Base-by-base conservation (phyloP, 805 yeast genomes). In the Lipomyces starkeyi region DNA sequence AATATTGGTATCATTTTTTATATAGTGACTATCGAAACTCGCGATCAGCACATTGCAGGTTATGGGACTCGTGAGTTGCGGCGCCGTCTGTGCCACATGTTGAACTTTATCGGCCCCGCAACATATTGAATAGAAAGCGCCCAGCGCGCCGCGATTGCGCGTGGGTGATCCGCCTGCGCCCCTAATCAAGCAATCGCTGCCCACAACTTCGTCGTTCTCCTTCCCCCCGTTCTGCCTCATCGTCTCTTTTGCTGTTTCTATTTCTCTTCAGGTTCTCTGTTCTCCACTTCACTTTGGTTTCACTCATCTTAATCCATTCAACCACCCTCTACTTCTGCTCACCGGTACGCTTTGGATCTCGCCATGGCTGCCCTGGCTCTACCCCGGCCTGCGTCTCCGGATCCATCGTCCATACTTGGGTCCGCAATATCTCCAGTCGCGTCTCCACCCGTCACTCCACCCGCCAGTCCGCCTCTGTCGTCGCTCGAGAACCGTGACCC, bases 321-420 rank as follows among this genome's bases (percentile, higher is more conserved):
- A 11, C 1, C 4, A 29, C 32, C 32, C 32, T 29, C 32, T 4
- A 29, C 32, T n/a, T 29, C n/a, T 17, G 8, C 34, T 25, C 32
- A 29, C 57, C n/a, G 13, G 29, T 29, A 7, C 34, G 57, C 34
- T n/a, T 22, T 54, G 29, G 29, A 27, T 54, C 57, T 17, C 57
- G 32, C 57, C 57, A 59, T 59, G 62, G 62, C 62, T 29, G 57
- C 62, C 3, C 58, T 59, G 53, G 62, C 62, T 13, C n/a, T 59
- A 9, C 62, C 62, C 14, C 62, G 62, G 40, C 62, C 58, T 14
- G 40, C 55, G 14, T 59, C 62, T 20, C 62, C 62, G 29, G 25
- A 59, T 22, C 62, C 62, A 13, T 34, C 62, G 9, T 20, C 56
- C 17, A 5, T 40, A n/a, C 32, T 59, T 17, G 34, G 6, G 27